Evolutionary conservation across 163 green algal species (phyloP).

Genomic region (Scenedesmus sp.): DNA sequence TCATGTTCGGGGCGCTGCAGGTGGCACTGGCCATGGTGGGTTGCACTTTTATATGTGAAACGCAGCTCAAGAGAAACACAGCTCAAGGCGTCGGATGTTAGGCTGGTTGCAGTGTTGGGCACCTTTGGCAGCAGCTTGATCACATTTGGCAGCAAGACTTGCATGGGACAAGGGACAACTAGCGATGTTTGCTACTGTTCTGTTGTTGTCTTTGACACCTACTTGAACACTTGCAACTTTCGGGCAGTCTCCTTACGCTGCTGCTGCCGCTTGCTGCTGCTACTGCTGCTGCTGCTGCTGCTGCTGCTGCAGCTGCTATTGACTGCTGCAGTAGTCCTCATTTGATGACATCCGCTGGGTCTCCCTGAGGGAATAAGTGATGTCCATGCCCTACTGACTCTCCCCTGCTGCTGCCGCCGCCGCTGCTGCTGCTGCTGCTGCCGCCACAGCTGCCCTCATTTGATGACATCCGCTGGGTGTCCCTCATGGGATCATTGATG

Average conservation of each 20-base stretch:
- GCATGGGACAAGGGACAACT: too few relatives aligned
- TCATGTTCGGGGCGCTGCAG: slow-evolving; percentile 34
- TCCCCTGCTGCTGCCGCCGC: neutral
- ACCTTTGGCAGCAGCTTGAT: too few relatives aligned
- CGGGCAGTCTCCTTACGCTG: neutral
- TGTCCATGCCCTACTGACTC: neutral
- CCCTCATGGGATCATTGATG: slow-evolving; percentile 31
- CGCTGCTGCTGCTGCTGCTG: neutral
- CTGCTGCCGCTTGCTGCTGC: too few relatives aligned
- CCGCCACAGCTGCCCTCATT: slow-evolving; percentile 27
- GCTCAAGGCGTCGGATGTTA: too few relatives aligned
- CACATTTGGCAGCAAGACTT: too few relatives aligned
- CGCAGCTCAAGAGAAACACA: too few relatives aligned
- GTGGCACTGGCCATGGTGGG: slow-evolving; percentile 30
- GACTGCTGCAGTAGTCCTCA: slow-evolving; percentile 12
- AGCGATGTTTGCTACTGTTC: too few relatives aligned
- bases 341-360: slow-evolving; percentile 39
- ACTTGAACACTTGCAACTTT: neutral
- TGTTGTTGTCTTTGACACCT: neutral
- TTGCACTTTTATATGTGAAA: neutral
- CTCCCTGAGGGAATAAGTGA: neutral
- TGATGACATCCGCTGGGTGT: slow-evolving; percentile 32
- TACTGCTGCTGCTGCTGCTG: neutral
- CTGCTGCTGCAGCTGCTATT: neutral
- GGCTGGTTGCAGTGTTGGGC: too few relatives aligned